A percentile compares a stretch with the other conserved stretches of the same genome.
These are phyloP conservation scores for Xylariaceae sp. DNA, from an alignment of 2,329 filamentous ascomycete genomes.

Conservation along the genomic window DNA sequence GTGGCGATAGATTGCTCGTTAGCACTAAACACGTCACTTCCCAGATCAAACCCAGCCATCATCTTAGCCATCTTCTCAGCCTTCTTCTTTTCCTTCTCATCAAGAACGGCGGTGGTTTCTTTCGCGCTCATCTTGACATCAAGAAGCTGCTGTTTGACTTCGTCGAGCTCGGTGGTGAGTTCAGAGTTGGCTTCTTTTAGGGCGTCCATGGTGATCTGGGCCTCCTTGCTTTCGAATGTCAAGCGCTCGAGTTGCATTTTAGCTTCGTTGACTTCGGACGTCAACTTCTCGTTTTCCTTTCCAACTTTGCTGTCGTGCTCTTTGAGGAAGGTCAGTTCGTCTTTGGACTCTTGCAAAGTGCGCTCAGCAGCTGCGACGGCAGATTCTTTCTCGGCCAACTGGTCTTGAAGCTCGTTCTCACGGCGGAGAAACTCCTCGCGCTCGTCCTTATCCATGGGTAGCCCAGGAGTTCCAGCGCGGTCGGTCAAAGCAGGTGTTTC, in stretches of 20 bases:
- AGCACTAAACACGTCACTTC: slow-evolving; percentile 86
- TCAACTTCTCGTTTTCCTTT: slow-evolving; percentile 86
- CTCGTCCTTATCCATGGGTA: slow-evolving; percentile 92
- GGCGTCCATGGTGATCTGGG: slow-evolving; percentile 94
- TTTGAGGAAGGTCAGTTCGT: slow-evolving; percentile 80
- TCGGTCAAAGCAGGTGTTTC: slow-evolving; percentile 69
- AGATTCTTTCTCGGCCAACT: slow-evolving; percentile 88
- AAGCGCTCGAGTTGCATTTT: slow-evolving; percentile 97
- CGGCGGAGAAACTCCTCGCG: slow-evolving; percentile 91
- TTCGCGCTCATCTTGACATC: slow-evolving; percentile 96
- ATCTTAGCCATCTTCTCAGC: slow-evolving; percentile 99
- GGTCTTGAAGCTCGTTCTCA: slow-evolving; percentile 96
- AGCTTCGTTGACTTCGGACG: slow-evolving; percentile 82
- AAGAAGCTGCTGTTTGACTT: slow-evolving; percentile 91
- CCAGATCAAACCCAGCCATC: slow-evolving; percentile 98
- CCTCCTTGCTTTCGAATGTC: slow-evolving; percentile 93
- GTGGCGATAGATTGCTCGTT: slow-evolving; percentile 83
- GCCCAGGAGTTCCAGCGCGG: slow-evolving; percentile 78
- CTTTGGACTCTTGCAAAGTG: slow-evolving; percentile 74
- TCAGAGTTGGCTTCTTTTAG: slow-evolving; percentile 94
- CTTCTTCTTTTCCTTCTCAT: slow-evolving; percentile 98
- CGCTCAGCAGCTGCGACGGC: slow-evolving; percentile 76
- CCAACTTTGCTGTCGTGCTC: slow-evolving; percentile 78
- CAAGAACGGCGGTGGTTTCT: slow-evolving; percentile 81
- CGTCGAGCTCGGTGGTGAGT: slow-evolving; percentile 85